Base-by-base conservation (phyloP, 192 early-diverging fungal genomes). In the Kickxella alabastrina region DNA sequence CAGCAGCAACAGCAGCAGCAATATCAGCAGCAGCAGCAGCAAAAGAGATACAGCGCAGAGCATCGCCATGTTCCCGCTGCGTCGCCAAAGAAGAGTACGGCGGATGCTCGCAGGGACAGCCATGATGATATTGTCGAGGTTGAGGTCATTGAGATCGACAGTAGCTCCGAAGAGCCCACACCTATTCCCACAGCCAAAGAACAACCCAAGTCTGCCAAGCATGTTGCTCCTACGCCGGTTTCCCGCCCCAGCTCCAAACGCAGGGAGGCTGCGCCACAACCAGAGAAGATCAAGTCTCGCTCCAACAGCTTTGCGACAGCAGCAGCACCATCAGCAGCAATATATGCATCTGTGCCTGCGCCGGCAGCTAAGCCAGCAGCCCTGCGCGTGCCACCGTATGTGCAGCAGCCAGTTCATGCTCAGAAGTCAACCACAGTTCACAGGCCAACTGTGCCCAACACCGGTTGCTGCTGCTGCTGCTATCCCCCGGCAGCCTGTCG, bases 101-200 rank as follows among this genome's bases (percentile, higher is more conserved):
- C 14, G 25, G 7, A 49, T 37, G 15, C 19, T 26, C 27, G 15
- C 27, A 43, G 43, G 25, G 59, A 74, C 14, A 36, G 27, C n/a
- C n/a, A n/a, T n/a, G n/a, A n/a, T n/a, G n/a, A n/a, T 29, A 55
- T 65, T 12, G 52, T 74, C 18, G 62, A 65, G 21, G 61, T 74
- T 17, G 69, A 73, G 23, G 34, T 74, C 7, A 28, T 66, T 18
- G 70, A 74, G 13, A 24, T 66, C 3, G 56, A 55, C 35, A 54
- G 51, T 45, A 36, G n/a, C 37, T 28, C 25, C 21, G 37, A 32
- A n/a, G 43, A 54, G 25, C n/a, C 21, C 10, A 24, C 23, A 3
- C 13, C 32, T 10, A 24, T 43, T 18, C 41, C 19, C 52, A 22
- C 25, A 15, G 14, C 38, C 23, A 6, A 23, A 23, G 3, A 32